A percentile compares a stretch with the other conserved stretches of the same genome.
phyloP scores from a whole-genome alignment of 176 grass and related monocot species.

The Avena eriantha region DNA sequence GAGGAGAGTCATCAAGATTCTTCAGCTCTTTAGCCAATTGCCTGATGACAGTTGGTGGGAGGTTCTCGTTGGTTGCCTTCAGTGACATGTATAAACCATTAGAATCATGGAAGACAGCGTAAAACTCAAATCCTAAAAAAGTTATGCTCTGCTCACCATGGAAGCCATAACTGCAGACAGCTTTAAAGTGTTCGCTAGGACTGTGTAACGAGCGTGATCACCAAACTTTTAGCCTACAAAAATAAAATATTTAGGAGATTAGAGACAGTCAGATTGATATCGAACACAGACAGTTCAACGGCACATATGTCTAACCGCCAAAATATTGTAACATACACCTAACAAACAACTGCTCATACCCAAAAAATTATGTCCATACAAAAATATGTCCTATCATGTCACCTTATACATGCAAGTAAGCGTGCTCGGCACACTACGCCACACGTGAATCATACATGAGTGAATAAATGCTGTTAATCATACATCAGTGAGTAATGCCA shows the following conservation, averaged over 20 bases:
- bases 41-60: slow-evolving; percentile 89
- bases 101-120: slow-evolving; percentile 25
- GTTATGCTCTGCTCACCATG: slow-evolving; percentile 49
- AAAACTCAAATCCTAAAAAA: not conserved
- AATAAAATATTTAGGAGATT: not conserved
- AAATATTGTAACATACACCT: not conserved
- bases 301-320: not conserved
- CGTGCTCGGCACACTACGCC: not conserved
- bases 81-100: slow-evolving; percentile 31
- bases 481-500: not conserved
- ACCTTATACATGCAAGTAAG: not conserved
- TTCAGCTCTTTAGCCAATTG: slow-evolving; percentile 92
- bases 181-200: not conserved
- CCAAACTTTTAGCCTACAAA: not conserved
- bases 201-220: not conserved
- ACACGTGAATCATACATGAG: not conserved
- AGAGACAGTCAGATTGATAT: not conserved
- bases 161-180: slow-evolving; percentile 27
- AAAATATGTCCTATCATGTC: not conserved
- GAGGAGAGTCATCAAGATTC: slow-evolving; percentile 89
- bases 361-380: not conserved
- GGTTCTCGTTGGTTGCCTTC: slow-evolving; percentile 93
- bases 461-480: not conserved
- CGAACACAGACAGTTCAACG: not conserved
- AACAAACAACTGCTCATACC: not conserved